Percentiles rank a stretch among this genome's conserved stretches.
These are phyloP conservation scores for Phytophthora megakarya DNA, from an alignment of 352 stramenopile species.

Conservation along the genomic window DNA sequence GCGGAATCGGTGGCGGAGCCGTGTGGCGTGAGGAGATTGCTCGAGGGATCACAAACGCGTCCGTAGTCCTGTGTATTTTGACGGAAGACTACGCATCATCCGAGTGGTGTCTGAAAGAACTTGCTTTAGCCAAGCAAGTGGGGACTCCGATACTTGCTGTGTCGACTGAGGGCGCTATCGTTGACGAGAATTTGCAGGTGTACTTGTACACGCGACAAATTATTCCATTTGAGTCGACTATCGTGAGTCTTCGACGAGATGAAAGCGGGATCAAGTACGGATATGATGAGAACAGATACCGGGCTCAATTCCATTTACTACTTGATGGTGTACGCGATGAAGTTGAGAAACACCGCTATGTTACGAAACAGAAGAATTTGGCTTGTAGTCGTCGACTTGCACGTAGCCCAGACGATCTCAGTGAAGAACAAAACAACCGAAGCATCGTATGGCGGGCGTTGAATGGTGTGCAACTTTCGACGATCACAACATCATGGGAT, in stretches of 20 bases:
- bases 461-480: neutral
- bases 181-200: slow-evolving; percentile 81
- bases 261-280: slow-evolving; percentile 65
- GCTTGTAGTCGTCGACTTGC: slow-evolving; percentile 3
- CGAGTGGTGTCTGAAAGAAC: slow-evolving; percentile 83
- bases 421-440: slow-evolving; percentile 4
- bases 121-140: slow-evolving; percentile 74
- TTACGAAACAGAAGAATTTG: slow-evolving; percentile 48
- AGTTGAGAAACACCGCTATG: slow-evolving; percentile 51
- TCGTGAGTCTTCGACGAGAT: slow-evolving; percentile 57
- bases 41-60: slow-evolving; percentile 74
- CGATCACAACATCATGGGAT: neutral
- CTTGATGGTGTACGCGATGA: slow-evolving; percentile 79
- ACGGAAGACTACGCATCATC: slow-evolving; percentile 75
- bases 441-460: slow-evolving; percentile 12
- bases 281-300: slow-evolving; percentile 67
- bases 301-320: slow-evolving; percentile 61
- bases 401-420: neutral
- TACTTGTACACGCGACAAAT: slow-evolving; percentile 88
- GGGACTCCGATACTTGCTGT: slow-evolving; percentile 72
- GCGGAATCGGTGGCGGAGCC: slow-evolving; percentile 74
- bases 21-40: slow-evolving; percentile 87
- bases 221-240: slow-evolving; percentile 76
- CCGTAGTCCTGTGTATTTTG: slow-evolving; percentile 72
- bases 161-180: slow-evolving; percentile 55